phyloP scores from a whole-genome alignment of 805 yeast genomes.

The Saccharomycopsis babjevae region DNA sequence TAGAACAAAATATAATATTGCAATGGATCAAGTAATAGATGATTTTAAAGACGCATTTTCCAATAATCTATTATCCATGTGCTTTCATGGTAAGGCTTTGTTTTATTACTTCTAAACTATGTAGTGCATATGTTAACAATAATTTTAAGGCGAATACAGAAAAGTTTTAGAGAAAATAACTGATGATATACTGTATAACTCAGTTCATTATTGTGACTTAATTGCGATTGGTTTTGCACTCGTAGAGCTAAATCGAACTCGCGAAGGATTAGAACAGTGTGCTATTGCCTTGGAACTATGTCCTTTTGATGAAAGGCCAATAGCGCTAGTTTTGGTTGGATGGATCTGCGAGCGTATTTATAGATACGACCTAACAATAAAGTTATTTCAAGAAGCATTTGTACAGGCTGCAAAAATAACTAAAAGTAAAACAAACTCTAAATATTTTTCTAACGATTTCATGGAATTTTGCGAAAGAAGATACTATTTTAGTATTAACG shows the following conservation, averaged over 20 bases:
- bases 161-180: constrained; percentile 1
- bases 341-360: neutral
- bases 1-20: neutral
- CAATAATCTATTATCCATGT: neutral
- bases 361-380: neutral
- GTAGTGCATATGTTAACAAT: neutral
- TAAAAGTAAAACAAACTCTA: neutral
- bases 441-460: neutral
- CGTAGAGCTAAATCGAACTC: neutral
- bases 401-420: neutral
- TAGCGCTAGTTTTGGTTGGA: neutral
- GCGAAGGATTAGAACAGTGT: constrained; percentile 11
- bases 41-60: neutral
- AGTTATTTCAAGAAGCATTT: constrained; percentile 2
- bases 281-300: constrained; percentile 9
- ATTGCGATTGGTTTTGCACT: constrained; percentile 11
- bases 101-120: neutral
- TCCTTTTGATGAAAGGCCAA: constrained; percentile 6
- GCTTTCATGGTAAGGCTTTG: constrained; percentile 1
- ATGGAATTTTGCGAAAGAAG: neutral
- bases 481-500: neutral
- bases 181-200: constrained; percentile 4
- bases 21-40: neutral
- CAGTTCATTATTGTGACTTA: constrained; percentile 2
- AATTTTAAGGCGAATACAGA: neutral